These are phyloP conservation scores for Tricholoma flavovirens DNA, from an alignment of 768 basidiomycete genomes.

Conservation along the genomic window DNA sequence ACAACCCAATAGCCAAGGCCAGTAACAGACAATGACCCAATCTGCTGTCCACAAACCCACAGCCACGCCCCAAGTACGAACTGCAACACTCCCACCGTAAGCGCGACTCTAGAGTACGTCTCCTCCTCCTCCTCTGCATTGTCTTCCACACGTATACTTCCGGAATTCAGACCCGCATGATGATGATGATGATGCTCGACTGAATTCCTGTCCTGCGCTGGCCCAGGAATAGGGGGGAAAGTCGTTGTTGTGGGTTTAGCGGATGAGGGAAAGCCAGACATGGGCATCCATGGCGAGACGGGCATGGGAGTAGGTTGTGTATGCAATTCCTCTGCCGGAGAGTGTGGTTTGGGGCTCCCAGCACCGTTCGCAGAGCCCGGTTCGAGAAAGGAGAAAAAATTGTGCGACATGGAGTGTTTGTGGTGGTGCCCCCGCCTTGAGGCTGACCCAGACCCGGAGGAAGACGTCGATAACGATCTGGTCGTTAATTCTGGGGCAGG, in stretches of 20 bases:
- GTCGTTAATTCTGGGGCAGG: conserved; percentile 24
- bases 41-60: conserved; percentile 88
- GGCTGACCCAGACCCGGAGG: conserved; percentile 7
- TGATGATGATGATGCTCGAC: neutral
- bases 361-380: conserved; percentile 36
- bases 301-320: conserved; percentile 58
- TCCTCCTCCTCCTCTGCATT: neutral
- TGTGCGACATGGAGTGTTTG: conserved; percentile 90
- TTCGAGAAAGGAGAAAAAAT: conserved; percentile 94
- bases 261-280: conserved; percentile 34
- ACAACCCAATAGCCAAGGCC: conserved; percentile 96
- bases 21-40: conserved; percentile 81
- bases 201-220: neutral
- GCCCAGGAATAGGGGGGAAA: conserved; percentile 4
- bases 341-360: neutral
- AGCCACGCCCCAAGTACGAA: conserved; percentile 66
- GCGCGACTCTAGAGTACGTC: neutral
- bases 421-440: conserved; percentile 78
- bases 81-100: conserved; percentile 32
- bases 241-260: conserved; percentile 22
- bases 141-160: neutral
- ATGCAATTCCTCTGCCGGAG: conserved; percentile 34
- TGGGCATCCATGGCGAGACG: conserved; percentile 63
- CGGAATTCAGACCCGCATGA: neutral
- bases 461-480: conserved; percentile 18